Evolutionary conservation across 495 filamentous ascomycete genomes (phyloP).

Genomic region (Podospora pseudopauciseta): DNA sequence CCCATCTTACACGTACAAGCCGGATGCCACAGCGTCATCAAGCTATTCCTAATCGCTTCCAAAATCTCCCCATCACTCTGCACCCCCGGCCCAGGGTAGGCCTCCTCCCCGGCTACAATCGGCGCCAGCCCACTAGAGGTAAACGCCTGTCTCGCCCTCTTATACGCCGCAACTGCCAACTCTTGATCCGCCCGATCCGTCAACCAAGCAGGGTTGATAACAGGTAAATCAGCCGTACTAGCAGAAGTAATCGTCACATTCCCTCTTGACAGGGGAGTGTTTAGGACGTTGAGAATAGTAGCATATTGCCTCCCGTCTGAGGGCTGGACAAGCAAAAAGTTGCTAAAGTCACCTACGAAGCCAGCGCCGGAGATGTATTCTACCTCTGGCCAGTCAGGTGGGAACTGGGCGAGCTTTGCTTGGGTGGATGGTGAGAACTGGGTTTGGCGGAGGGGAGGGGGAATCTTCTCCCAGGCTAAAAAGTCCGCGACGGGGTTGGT

Average conservation of each 20-base stretch:
- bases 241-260: conserved; percentile 49
- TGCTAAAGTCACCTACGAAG: conserved; percentile 25
- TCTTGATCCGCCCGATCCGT: conserved; percentile 43
- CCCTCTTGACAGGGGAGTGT: conserved; percentile 50
- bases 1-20: conserved; percentile 50
- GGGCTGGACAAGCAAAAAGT: conserved; percentile 33
- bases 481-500: conserved; percentile 45
- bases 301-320: conserved; percentile 37
- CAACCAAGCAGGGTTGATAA: conserved; percentile 48
- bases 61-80: conserved; percentile 4
- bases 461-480: conserved; percentile 49
- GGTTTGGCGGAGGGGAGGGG: conserved; percentile 13
- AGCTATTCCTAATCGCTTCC: conserved; percentile 2
- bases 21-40: conserved; percentile 41
- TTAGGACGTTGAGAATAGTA: conserved; percentile 34
- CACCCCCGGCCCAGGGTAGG: conserved; percentile 3
- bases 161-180: conserved; percentile 43
- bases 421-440: conserved; percentile 24
- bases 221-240: conserved; percentile 41
- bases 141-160: conserved; percentile 26
- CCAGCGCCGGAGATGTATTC: conserved; percentile 37
- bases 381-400: conserved; percentile 58
- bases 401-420: conserved; percentile 39
- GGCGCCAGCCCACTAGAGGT: conserved; percentile 1
- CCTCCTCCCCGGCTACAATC: conserved; percentile 2